Base-by-base conservation (phyloP, 257 asterid genomes). In the Dorcoceras hygrometricum region DNA sequence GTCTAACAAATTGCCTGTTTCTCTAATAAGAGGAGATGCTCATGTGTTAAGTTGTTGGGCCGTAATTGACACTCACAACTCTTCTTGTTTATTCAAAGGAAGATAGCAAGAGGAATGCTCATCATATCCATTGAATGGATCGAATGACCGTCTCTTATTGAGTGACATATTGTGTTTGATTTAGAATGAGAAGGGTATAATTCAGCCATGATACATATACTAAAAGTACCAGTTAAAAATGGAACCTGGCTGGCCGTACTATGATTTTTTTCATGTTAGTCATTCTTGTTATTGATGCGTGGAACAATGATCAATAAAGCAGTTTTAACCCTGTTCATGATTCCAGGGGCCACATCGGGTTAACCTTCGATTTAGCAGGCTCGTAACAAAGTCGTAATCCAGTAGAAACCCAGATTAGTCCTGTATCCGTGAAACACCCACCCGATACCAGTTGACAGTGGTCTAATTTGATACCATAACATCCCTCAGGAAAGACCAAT, bases 1-100 rank as follows among this genome's bases (percentile, higher is more conserved):
- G 85, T 88, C 62, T 93, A 80, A 88, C 59, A 23, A 24, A 48
- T 28, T 53, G 18, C 74, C 36, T 18, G 23, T 26, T 70, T 75
- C 65, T 57, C 36, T 20, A 23, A 26, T 59, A 25, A 71, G 32
- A 39, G 51, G 65, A 58, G 54, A 57, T n/a, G 20, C 48, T 56
- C 1, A 6, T 22, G 16, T 59, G 58, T 60, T 23, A 8, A 23
- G 43, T 28, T 32, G 61, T 23, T 54, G 55, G 28, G 64, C 31
- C 24, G 59, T 12, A 12, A 19, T 16, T 36, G 46, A 50, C 8
- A 28, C n/a, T 6, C 62, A 8, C 28, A 8, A 0, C 0, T 56
- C 29, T 22, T 22, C 29, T 14, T 23, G 26, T 3, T 23, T 24
- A 57, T 12, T 39, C n/a, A 12, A 39, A 39, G 12, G 50, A n/a